Percentiles rank a stretch among this genome's conserved stretches.
phyloP scores from a whole-genome alignment of 2,329 filamentous ascomycete genomes.

The Dactylonectria macrodidyma region DNA sequence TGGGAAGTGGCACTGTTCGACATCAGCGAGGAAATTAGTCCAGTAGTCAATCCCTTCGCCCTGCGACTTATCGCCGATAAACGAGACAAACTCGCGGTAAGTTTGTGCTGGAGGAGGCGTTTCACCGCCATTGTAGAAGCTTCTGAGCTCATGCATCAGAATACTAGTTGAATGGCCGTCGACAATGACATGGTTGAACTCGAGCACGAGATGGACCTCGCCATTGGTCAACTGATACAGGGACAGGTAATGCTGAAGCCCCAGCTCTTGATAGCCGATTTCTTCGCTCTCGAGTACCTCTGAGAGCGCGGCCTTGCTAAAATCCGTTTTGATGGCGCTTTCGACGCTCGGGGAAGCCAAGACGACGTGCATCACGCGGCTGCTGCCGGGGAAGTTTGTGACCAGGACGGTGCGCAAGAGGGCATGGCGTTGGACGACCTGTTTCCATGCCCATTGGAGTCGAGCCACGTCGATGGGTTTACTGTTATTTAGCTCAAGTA shows the following conservation, averaged over 20 bases:
- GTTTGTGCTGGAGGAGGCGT: background rate
- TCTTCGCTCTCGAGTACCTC: conserved; percentile 5
- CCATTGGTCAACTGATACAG: background rate
- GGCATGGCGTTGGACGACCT: conserved; percentile 16
- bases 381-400: conserved; percentile 30
- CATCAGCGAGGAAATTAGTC: conserved; percentile 10
- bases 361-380: conserved; percentile 30
- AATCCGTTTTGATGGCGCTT: conserved; percentile 6
- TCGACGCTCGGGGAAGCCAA: background rate
- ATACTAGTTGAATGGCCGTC: conserved; percentile 15
- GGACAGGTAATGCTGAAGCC: conserved; percentile 9
- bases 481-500: conserved; percentile 13
- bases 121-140: background rate
- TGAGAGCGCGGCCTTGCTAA: background rate
- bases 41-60: conserved; percentile 20
- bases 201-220: conserved; percentile 16
- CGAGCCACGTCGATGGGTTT: conserved; percentile 3
- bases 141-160: conserved; percentile 11
- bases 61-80: conserved; percentile 14
- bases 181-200: conserved; percentile 28
- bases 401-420: conserved; percentile 30
- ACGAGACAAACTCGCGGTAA: conserved; percentile 11
- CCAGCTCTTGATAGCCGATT: background rate
- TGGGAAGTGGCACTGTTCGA: conserved; percentile 13
- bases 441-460: conserved; percentile 12